A percentile compares a stretch with the other conserved stretches of the same genome.
These are phyloP conservation scores for Macadamia integrifolia DNA, from an alignment of 164 flowering plant genomes.

Conservation along the genomic window DNA sequence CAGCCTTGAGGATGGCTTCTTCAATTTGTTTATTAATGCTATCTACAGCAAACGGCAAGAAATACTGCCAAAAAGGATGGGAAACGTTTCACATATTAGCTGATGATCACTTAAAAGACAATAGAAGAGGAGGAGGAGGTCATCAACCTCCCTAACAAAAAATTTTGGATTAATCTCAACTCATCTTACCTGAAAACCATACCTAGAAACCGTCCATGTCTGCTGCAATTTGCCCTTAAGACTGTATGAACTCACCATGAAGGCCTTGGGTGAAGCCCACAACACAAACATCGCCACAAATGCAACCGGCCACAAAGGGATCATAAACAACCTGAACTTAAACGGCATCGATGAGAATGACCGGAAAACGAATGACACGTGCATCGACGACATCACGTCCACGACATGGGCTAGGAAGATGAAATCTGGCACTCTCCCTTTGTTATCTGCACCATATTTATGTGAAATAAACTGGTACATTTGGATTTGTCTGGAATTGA, in stretches of 20 bases:
- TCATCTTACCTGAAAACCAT: constrained; percentile 66
- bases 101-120: not conserved
- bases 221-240: constrained; percentile 57
- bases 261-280: constrained; percentile 73
- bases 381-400: constrained; percentile 58
- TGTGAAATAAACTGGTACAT: not conserved
- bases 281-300: constrained; percentile 41
- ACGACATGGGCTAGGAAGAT: constrained; percentile 85
- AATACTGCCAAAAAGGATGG: constrained; percentile 51
- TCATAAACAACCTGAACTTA: constrained; percentile 31
- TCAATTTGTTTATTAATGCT: constrained; percentile 86
- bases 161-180: not conserved
- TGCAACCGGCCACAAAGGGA: constrained; percentile 51
- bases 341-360: constrained; percentile 54
- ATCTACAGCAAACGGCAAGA: constrained; percentile 70
- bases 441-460: constrained; percentile 32
- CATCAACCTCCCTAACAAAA: not conserved
- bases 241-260: constrained; percentile 47
- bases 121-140: not conserved
- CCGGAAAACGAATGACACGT: constrained; percentile 57
- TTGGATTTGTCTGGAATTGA: no score
- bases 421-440: constrained; percentile 56
- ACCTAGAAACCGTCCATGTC: constrained; percentile 81
- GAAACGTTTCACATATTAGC: not conserved
- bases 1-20: constrained; percentile 77